Conservation (phyloP, 2,329 filamentous ascomycete species). For the Coccinonectria pachysandricola region DNA sequence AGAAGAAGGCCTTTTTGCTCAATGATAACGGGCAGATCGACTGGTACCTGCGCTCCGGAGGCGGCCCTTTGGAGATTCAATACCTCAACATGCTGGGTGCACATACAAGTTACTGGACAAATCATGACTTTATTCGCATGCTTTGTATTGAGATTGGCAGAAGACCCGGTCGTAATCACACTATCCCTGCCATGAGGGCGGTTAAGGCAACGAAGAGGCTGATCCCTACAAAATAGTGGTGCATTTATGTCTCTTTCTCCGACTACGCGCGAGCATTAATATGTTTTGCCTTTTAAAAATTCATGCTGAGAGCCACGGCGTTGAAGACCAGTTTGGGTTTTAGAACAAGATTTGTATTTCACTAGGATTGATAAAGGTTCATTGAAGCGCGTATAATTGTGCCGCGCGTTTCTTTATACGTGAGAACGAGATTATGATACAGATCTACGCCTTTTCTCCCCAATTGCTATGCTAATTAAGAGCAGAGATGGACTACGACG, state of each 20-base stretch:
- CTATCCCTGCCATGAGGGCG: conserved; percentile 48
- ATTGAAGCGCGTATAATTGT: no score
- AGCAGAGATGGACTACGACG: no score
- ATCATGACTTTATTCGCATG: conserved; percentile 80
- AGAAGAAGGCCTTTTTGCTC: conserved; percentile 74
- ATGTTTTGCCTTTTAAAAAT: neutral
- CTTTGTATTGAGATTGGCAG: conserved; percentile 81
- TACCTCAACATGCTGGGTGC: conserved; percentile 96
- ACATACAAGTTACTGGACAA: conserved; percentile 88
- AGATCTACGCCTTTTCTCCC: conserved; percentile 4
- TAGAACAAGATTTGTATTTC: no score
- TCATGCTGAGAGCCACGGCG: no score
- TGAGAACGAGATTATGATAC: conserved; percentile 7
- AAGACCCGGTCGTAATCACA: conserved; percentile 52
- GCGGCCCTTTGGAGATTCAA: conserved; percentile 84
- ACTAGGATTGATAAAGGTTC: no score
- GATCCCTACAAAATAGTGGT: no score
- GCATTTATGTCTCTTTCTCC: conserved; percentile 3
- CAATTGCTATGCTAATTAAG: conserved; percentile 1
- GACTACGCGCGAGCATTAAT: conserved; percentile 1
- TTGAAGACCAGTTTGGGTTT: neutral
- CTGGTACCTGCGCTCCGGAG: conserved; percentile 73
- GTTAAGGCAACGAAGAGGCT: conserved; percentile 39
- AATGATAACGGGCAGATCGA: conserved; percentile 98
- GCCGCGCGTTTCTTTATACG: no score